phyloP scores from a whole-genome alignment of 257 asterid species.

The Scutellaria baicalensis region DNA sequence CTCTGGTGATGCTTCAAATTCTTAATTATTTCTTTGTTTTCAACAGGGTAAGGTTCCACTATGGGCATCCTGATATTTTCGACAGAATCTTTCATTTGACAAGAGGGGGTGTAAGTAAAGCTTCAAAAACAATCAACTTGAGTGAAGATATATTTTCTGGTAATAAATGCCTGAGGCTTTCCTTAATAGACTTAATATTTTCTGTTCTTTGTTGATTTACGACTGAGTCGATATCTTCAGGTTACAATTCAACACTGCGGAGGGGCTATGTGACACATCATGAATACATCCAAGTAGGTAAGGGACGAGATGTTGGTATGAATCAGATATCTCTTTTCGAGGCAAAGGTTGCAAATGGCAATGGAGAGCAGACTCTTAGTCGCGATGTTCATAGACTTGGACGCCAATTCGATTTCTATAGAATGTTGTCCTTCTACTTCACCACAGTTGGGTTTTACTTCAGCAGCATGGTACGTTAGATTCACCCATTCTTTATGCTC shows the following conservation, averaged over 20 bases:
- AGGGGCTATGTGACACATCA: constrained; percentile 18
- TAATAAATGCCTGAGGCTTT: neutral
- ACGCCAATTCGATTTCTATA: constrained; percentile 20
- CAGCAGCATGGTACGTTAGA: constrained; percentile 17
- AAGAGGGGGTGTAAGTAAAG: constrained; percentile 23
- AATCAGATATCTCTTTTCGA: constrained; percentile 22
- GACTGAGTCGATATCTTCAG: neutral
- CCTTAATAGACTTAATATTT: neutral
- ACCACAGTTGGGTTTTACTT: constrained; percentile 26
- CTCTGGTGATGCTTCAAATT: constrained; percentile 4
- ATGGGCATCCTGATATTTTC: constrained; percentile 22
- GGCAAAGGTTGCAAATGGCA: constrained; percentile 26
- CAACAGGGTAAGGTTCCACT: constrained; percentile 24
- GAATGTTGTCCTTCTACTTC: constrained; percentile 25
- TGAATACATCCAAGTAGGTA: constrained; percentile 25
- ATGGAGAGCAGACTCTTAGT: constrained; percentile 25
- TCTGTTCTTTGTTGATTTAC: neutral
- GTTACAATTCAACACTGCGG: constrained; percentile 17
- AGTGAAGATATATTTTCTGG: constrained; percentile 26
- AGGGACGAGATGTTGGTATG: constrained; percentile 23
- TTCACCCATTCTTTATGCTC: neutral
- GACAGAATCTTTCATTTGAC: constrained; percentile 25
- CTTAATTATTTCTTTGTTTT: neutral
- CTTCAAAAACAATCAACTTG: constrained; percentile 20
- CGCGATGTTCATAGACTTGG: constrained; percentile 21